Evolutionary conservation across 371 early-diverging fungal genomes (phyloP), one percentile per base, ranked within the genome.

Genomic region (Lichtheimia ornata): DNA sequence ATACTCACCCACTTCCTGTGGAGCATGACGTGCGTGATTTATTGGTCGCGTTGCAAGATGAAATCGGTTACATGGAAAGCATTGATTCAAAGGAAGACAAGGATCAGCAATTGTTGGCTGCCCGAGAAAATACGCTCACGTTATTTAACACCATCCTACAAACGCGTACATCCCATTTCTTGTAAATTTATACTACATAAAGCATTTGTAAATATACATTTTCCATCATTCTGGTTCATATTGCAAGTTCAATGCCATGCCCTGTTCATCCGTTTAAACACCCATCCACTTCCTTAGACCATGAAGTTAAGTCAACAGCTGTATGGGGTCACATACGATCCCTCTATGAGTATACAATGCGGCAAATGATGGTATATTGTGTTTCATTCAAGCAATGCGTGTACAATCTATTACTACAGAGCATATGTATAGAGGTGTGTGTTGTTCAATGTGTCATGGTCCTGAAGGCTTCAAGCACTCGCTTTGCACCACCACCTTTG

Each of bases 401-500:
- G 35, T 35, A 35, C 35, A 35, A 35, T 35, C 35, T 35, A 35
- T 35, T 35, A 35, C 35, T 35, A 35, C 35, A 35, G 35, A 35
- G 35, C 35, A 35, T 35, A 35, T 35, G 2, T 22, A 22, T 22
- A 22, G 22, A 0, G 0, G 6, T 6, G 2, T 6, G 6, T 6
- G 6, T 6, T 35, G 35, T 35, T 35, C 43, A 25, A 4, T 43
- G 52, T 7, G 85, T 88, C n/a, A 76, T 76, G n/a, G 71, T 40
- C 65, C 73, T 80, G 71, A 92, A 93, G 17, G 75, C 68, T 28
- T 87, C 84, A 53, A 96, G 66, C 9, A 81, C 86, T 20, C 49
- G 41, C 60, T 81, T 80, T 3, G 94, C 94, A 20, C 72, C 81
- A 53, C 96, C 96, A 41, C 77, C 77, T 13, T 70, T 67, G 41